Evolutionary conservation across 2,329 filamentous ascomycete genomes (phyloP).

Genomic region (Parastagonospora avenae): DNA sequence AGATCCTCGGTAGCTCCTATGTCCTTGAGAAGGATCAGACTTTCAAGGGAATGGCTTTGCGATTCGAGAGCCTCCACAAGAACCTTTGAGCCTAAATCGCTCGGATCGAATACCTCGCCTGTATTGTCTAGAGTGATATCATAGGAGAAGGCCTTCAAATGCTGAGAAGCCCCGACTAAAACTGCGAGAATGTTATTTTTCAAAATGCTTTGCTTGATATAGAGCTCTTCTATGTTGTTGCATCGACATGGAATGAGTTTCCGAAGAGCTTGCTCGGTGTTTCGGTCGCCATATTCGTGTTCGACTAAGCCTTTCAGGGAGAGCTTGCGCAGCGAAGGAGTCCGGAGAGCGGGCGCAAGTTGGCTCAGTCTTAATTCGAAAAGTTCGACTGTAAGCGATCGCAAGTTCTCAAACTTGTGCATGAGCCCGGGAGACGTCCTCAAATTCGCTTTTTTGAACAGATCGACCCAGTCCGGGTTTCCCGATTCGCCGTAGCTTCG

Average conservation of each 20-base stretch:
- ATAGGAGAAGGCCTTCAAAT: slow-evolving; percentile 22
- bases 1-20: too few relatives aligned
- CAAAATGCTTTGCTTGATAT: slow-evolving; percentile 16
- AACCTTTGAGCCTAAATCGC: neutral
- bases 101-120: neutral
- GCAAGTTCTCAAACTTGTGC: slow-evolving; percentile 26
- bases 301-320: slow-evolving; percentile 15
- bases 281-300: neutral
- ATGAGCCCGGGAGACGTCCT: slow-evolving; percentile 12
- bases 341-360: slow-evolving; percentile 27
- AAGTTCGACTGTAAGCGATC: slow-evolving; percentile 19
- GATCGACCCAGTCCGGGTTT: slow-evolving; percentile 23
- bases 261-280: slow-evolving; percentile 9
- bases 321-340: slow-evolving; percentile 26
- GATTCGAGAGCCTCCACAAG: slow-evolving; percentile 8
- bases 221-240: slow-evolving; percentile 23
- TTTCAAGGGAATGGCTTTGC: slow-evolving; percentile 15
- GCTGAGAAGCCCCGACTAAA: slow-evolving; percentile 19
- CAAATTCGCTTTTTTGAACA: slow-evolving; percentile 19
- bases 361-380: slow-evolving; percentile 10
- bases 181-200: slow-evolving; percentile 12
- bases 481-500: neutral
- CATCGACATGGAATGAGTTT: slow-evolving; percentile 19
- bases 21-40: neutral
- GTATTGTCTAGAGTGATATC: slow-evolving; percentile 5